Evolutionary conservation across 2,329 filamentous ascomycete species (phyloP), one percentile per base, ranked within the genome.

Genomic region (Fusarium continuum): DNA sequence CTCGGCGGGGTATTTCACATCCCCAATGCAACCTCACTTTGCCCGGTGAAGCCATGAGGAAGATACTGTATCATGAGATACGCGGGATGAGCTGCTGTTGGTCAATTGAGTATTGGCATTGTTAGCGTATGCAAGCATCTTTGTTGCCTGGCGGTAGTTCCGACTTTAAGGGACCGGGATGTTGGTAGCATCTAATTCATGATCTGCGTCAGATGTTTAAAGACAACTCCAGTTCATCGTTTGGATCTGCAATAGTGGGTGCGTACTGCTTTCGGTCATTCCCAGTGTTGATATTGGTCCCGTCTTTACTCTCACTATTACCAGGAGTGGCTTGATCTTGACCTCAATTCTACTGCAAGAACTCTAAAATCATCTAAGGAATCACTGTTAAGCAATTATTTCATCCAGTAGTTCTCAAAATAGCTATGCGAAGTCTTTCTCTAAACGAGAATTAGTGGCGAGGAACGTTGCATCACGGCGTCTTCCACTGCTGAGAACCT

Each of bases 401-500:
- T 40, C 23, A 20, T 13, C 11, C 16, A 23, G 17, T 5, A 8
- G 8, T 13, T 47, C 50, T n/a, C 22, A 20, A 60, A 60, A 47
- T 61, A 60, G 26, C 47, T 29, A 61, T 26, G 48, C 47, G 25
- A 60, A 25, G 31, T 26, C 25, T 61, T 7, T 46, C 9, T 32
- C 25, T 32, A 38, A 41, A n/a, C 25, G 29, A 55, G 28, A 32
- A 53, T 35, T 60, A 54, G 39, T 23, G 47, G 36, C 25, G 39
- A 20, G 56, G n/a, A 60, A 60, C 56, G 56, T 60, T 60, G 56
- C 56, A 61, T 60, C 29, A 10, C 55, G 55, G 55, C 35, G 23
- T 48, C 22, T 47, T 32, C 35, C 56, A 54, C 22, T 36, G 23
- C 38, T 34, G 13, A 50, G 13, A 58, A 57, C 52, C 36, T 32